phyloP scores from a whole-genome alignment of 495 filamentous ascomycete species.

The Chaetomium fimeti region DNA sequence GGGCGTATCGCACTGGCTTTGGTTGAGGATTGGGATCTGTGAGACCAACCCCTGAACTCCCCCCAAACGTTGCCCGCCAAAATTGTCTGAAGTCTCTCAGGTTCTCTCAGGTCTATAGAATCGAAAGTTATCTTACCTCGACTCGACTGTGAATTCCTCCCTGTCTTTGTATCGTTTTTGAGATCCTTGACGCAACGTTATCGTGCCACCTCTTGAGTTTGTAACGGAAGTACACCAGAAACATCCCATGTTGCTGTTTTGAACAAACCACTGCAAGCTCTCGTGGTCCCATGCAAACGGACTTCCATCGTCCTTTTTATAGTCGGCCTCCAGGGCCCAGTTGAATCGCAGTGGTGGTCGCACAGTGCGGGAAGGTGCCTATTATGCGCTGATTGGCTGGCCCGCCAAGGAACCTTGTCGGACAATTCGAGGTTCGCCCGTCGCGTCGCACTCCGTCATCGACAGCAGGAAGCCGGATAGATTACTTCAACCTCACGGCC shows the following conservation, averaged over 20 bases:
- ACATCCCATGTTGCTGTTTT: too few species aligned
- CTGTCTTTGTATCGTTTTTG: too few species aligned
- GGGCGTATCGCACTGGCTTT: background rate
- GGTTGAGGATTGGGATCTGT: conserved; percentile 9
- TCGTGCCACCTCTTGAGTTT: too few species aligned
- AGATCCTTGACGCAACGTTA: too few species aligned
- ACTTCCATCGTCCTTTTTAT: background rate
- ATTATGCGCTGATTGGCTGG: conserved; percentile 18
- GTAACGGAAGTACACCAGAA: too few species aligned
- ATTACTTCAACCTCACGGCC: background rate
- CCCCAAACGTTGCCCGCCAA: background rate
- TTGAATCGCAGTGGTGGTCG: background rate
- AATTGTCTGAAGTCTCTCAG: background rate
- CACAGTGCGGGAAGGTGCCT: background rate
- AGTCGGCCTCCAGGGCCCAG: background rate
- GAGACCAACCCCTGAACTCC: conserved; percentile 1
- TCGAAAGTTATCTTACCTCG: background rate
- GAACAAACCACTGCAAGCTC: too few species aligned
- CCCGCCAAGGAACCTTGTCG: conserved; percentile 1
- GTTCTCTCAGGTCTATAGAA: background rate
- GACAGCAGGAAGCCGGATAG: background rate
- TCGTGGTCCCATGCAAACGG: background rate
- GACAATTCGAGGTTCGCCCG: conserved; percentile 1
- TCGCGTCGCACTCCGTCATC: background rate
- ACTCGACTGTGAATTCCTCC: background rate